Evolutionary conservation across 2,329 filamentous ascomycete species (phyloP).

Genomic region (Phialocephala sp.): DNA sequence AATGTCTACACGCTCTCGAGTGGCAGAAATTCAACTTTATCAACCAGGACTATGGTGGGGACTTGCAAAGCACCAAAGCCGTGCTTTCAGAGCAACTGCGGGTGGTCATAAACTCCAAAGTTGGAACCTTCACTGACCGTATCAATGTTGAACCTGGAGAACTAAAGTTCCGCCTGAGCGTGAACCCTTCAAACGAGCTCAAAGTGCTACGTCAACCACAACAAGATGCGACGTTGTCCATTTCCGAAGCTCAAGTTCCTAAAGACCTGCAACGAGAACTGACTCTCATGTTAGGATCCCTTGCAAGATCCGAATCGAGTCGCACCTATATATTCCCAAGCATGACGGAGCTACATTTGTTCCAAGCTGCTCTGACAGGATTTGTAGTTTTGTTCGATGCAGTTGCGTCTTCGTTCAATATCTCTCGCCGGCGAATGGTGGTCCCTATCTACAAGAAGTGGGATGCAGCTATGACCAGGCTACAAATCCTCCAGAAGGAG

Average conservation of each 20-base stretch:
- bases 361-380: constrained; percentile 80
- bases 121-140: constrained; percentile 81
- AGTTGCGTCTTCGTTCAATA: constrained; percentile 75
- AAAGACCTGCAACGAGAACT: constrained; percentile 69
- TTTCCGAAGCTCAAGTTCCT: constrained; percentile 70
- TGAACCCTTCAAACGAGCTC: constrained; percentile 63
- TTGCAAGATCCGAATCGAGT: constrained; percentile 66
- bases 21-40: constrained; percentile 76
- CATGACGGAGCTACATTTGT: constrained; percentile 73
- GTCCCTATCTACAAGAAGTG: constrained; percentile 94
- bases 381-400: constrained; percentile 78
- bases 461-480: constrained; percentile 79
- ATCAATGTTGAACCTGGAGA: constrained; percentile 83
- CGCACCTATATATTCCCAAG: constrained; percentile 74
- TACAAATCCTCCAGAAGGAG: constrained; percentile 81
- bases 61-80: constrained; percentile 65
- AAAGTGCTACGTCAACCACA: constrained; percentile 75
- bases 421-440: constrained; percentile 84
- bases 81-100: constrained; percentile 79
- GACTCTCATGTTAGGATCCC: constrained; percentile 51
- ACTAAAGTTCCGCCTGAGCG: constrained; percentile 68
- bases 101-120: constrained; percentile 75
- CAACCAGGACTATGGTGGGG: constrained; percentile 64
- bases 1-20: constrained; percentile 46
- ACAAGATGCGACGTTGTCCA: constrained; percentile 75